These are phyloP conservation scores for Chlorociboria aeruginascens DNA, from an alignment of 495 filamentous ascomycete species.

Conservation along the genomic window DNA sequence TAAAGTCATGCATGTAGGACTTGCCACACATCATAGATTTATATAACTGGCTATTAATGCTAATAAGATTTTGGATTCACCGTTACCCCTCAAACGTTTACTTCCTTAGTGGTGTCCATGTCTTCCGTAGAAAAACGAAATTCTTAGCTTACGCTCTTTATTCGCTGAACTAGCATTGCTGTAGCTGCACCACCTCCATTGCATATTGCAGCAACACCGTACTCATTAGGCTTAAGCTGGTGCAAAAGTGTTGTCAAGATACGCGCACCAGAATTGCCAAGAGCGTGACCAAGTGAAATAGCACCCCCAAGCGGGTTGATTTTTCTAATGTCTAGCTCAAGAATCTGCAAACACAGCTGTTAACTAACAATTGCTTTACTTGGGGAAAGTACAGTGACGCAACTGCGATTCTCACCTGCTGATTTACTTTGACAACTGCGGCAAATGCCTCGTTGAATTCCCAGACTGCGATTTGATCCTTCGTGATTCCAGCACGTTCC, in stretches of 20 bases:
- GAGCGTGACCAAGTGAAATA: constrained; percentile 77
- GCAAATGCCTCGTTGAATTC: constrained; percentile 97
- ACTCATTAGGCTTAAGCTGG: constrained; percentile 76
- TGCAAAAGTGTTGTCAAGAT: constrained; percentile 83
- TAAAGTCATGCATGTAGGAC: too few relatives aligned
- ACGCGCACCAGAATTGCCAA: constrained; percentile 83
- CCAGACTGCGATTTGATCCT: constrained; percentile 80
- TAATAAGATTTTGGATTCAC: too few relatives aligned
- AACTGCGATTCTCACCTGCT: constrained; percentile 16
- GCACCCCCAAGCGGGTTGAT: constrained; percentile 84
- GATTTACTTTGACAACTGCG: constrained; percentile 88
- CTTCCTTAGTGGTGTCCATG: too few relatives aligned
- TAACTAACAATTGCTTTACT: constrained; percentile 24
- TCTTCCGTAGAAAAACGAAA: too few relatives aligned
- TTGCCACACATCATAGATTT: too few relatives aligned
- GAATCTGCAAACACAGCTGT: constrained; percentile 41
- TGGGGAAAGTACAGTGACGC: too few relatives aligned
- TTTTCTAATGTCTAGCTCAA: constrained; percentile 57
- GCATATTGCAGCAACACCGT: constrained; percentile 90
- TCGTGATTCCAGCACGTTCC: constrained; percentile 69
- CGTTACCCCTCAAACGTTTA: too few relatives aligned
- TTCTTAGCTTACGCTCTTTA: constrained; percentile 42
- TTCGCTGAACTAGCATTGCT: constrained; percentile 77
- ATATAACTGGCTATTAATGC: too few relatives aligned
- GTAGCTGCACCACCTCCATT: constrained; percentile 87